Evolutionary conservation across 805 yeast species (phyloP), one percentile per base, ranked within the genome.

Genomic region (Saturnispora kantuleensis): DNA sequence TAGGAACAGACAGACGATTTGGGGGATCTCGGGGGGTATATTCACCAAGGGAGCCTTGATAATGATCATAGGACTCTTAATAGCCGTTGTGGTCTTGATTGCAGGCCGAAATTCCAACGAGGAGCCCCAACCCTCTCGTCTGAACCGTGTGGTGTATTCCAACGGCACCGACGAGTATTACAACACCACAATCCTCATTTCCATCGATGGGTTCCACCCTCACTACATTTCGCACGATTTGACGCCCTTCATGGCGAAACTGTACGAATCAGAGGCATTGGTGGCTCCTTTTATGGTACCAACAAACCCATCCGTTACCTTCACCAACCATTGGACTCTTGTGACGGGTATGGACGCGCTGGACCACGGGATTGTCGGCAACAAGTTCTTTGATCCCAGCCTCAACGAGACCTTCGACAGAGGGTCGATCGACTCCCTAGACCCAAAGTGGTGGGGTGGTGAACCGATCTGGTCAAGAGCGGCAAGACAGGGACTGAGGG

Each of bases 161-260:
- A 86, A 86, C 57, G 83, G 86, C 1, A 81, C 94, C 0, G 78
- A 75, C 50, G 66, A 66, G 3, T 85, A 80, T 60, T 67, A 80
- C 54, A 84, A 93, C n/a, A 78, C 95, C 8, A 89, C 96, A 1
- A 64, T 89, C 1, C 58, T 88, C 38, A 68, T 89, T 1, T 86
- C 96, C 0, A 61, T 90, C 28, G 96, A 86, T 59, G 96, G 96
- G 9, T 83, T 89, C 60, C 95, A 89, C 56, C 97, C 97, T 3
- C 90, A 85, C 56, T 84, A 87, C 58, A 75, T 89, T 10, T 77
- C 81, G 2, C 53, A 72, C 5, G 64, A 68, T 15, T 56, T 70
- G 29, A 89, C 96, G 0, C 97, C 97, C 1, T 67, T 76, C 32
- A 56, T 89, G 58, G 79, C 83, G 56, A 61, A 68, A 9, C 59